phyloP scores from a whole-genome alignment of 192 early-diverging fungal genomes.

The Cetraspora pellucida region DNA sequence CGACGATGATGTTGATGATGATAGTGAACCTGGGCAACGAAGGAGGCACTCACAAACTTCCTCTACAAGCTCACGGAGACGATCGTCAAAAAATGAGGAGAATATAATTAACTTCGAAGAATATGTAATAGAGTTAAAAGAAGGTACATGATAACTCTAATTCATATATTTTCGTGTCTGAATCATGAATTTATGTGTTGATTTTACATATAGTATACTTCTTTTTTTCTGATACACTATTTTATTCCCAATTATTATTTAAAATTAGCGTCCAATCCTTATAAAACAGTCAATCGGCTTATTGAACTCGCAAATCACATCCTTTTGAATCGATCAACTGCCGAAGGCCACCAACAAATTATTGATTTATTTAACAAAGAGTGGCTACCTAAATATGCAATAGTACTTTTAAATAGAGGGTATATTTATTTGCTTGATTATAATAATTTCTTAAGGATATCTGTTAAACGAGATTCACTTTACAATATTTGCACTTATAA shows the following conservation, averaged over 20 bases:
- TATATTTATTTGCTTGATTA: not conserved
- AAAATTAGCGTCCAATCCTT: slow-evolving; percentile 6
- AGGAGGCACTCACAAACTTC: slow-evolving; percentile 31
- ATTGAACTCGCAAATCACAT: not conserved
- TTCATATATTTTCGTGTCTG: not conserved
- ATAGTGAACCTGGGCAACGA: slow-evolving; percentile 27
- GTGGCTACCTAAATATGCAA: slow-evolving; percentile 34
- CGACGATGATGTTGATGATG: slow-evolving; percentile 34
- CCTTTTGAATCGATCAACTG: not conserved
- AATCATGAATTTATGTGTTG: not conserved
- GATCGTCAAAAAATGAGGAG: slow-evolving; percentile 7
- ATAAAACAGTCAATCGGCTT: slow-evolving; percentile 14
- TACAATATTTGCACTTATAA: not conserved
- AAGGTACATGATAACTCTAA: not conserved
- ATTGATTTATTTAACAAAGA: slow-evolving; percentile 25
- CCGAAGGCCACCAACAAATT: not conserved
- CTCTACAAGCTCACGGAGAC: slow-evolving; percentile 6
- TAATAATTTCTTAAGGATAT: not conserved
- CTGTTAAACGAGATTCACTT: not conserved
- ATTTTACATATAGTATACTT: not conserved
- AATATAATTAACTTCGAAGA: slow-evolving; percentile 2
- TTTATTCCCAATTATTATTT: not conserved
- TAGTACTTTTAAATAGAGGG: slow-evolving; percentile 20
- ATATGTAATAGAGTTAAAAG: slow-evolving; percentile 22
- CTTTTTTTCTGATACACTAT: not conserved